Evolutionary conservation across 495 filamentous ascomycete genomes (phyloP).

Genomic region (Aspergillus ellipticus): DNA sequence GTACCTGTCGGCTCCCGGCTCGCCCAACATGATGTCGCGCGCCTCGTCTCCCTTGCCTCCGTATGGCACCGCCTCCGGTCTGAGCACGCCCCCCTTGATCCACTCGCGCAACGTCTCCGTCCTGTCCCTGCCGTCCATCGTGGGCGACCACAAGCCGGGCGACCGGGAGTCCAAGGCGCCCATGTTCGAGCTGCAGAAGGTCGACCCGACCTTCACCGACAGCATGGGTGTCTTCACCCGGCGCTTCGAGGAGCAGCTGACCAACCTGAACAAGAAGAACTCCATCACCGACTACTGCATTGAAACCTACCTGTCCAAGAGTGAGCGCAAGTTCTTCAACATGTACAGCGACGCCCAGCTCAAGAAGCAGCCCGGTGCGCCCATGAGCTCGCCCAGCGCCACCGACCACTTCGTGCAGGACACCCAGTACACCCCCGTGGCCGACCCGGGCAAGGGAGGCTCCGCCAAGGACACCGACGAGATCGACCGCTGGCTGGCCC

Average conservation of each 20-base stretch:
- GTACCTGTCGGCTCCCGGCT: conserved; percentile 8
- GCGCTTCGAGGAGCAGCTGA: conserved; percentile 52
- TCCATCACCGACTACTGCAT: conserved; percentile 57
- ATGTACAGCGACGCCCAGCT: conserved; percentile 53
- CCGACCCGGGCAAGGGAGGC: neutral
- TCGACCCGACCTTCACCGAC: conserved; percentile 68
- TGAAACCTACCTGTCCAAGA: conserved; percentile 57
- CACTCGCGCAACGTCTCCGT: conserved; percentile 15
- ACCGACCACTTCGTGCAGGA: neutral
- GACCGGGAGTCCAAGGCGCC: neutral
- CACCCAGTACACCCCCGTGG: neutral
- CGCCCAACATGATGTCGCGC: conserved; percentile 11
- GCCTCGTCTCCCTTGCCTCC: conserved; percentile 10
- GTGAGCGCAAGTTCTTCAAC: conserved; percentile 63
- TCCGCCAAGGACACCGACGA: conserved; percentile 18
- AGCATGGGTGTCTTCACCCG: conserved; percentile 53
- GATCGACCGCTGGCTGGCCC: conserved; percentile 51
- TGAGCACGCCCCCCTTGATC: neutral
- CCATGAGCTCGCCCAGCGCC: conserved; percentile 2
- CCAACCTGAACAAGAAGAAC: conserved; percentile 45
- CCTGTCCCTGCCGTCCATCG: conserved; percentile 17
- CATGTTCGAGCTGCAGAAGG: conserved; percentile 55
- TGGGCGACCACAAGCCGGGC: conserved; percentile 12
- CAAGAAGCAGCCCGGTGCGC: conserved; percentile 19
- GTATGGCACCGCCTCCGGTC: too few relatives aligned